Percentiles rank a stretch among this genome's conserved stretches.
Evolutionary conservation across 345 rosid species (phyloP).

Genomic region (Gynandropsis gynandra): DNA sequence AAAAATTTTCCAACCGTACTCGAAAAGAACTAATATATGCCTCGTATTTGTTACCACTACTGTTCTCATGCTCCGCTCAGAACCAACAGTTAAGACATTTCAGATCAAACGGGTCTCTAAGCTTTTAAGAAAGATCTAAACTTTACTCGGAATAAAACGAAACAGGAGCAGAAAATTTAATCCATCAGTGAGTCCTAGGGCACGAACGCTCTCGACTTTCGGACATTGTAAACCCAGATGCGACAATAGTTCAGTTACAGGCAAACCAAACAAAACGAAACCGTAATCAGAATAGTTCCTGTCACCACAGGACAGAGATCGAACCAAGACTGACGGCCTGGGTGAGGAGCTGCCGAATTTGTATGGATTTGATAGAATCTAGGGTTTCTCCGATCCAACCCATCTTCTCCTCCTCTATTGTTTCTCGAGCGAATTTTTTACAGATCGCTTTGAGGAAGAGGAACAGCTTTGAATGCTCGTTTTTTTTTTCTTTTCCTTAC

Average conservation of each 20-base stretch:
- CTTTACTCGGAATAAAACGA: conserved; percentile 1
- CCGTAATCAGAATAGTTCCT: background rate
- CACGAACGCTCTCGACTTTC: background rate
- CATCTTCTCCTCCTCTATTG: conserved; percentile 17
- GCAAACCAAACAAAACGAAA: conserved; percentile 5
- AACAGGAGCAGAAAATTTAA: conserved; percentile 2
- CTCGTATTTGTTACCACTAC: background rate
- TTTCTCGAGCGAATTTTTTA: conserved; percentile 7
- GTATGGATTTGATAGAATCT: conserved; percentile 40
- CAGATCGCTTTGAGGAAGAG: conserved; percentile 13
- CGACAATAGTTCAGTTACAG: background rate
- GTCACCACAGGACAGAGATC: conserved; percentile 7
- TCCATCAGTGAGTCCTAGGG: background rate
- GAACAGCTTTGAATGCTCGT: conserved; percentile 16
- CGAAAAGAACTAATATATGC: too few species aligned
- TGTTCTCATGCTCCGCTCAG: background rate
- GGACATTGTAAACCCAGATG: background rate
- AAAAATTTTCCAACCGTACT: too few species aligned
- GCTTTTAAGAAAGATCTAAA: background rate
- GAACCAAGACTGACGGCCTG: conserved; percentile 51
- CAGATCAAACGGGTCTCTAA: conserved; percentile 5
- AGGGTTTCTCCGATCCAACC: conserved; percentile 32
- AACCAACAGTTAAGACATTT: conserved; percentile 14
- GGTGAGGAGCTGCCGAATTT: conserved; percentile 40
- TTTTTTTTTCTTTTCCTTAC: background rate